Evolutionary conservation across 2,329 filamentous ascomycete genomes (phyloP), one percentile per base, ranked within the genome.

Genomic region (Penicillium paneum): DNA sequence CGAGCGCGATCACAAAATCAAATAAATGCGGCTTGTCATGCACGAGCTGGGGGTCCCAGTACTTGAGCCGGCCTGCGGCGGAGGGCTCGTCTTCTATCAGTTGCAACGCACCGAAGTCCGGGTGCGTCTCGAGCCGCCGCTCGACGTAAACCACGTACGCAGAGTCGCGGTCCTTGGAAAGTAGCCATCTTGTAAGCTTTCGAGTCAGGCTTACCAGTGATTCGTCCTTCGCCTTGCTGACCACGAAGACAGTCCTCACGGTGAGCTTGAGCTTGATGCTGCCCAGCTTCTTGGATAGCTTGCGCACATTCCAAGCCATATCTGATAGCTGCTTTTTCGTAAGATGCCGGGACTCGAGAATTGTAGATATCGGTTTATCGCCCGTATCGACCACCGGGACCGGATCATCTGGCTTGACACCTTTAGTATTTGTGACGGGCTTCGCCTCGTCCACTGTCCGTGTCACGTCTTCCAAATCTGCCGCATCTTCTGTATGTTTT

Each of bases 271-370:
- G 79, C 54, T 87, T 84, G 70, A 97, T 86, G 72, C 86, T 91
- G 48, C 90, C 89, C 55, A 97, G 76, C 56, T 90, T 88, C 67
- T 96, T 89, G 29, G 90, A 93, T 55, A 99, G 78, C 73, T 97
- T 91, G 44, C 94, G 82, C 54, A 97, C 94, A 26, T 93, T 92
- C 85, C 93, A 92, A 0, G 93, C 92, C 93, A 99, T 97, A 66
- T 97, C 94, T 13, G 89, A 91, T 39, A 99, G 80, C 73, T 99
- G 91, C 71, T 90, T 91, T 78, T 97, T 97, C 1, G 92, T 97
- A 62, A 97, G 80, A 46, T 97, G 83, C n/a, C 93, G 83, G 55
- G 84, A 86, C 53, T 85, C 78, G 17, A 80, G 76, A 26, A 80
- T 76, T 10, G 73, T 70, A n/a, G 71, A 66, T 17, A 66, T 57